Evolutionary conservation across 306 rosid species (phyloP), one percentile per base, ranked within the genome.

Genomic region (Trifolium dubium): DNA sequence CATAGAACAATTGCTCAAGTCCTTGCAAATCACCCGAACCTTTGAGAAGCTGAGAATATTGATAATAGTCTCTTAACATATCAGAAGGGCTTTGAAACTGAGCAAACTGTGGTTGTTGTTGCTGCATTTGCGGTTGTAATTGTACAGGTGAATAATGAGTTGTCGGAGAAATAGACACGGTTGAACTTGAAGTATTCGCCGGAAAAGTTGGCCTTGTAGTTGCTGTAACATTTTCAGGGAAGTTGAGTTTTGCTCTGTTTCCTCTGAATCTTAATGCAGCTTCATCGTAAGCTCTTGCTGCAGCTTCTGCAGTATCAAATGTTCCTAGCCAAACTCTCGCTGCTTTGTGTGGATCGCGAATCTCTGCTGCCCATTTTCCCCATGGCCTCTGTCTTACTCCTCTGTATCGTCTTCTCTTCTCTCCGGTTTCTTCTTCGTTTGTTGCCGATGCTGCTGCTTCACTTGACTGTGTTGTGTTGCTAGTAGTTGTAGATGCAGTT

Each of bases 331-430:
- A 94, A 8, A 94, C 98, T 47, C 98, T 82, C 0, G 98, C 96
- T 5, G 98, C 98, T 83, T 89, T 94, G 74, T 91, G 96, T 0
- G 98, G 98, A 50, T 94, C 98, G 0, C 98, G 92, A 64, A 94
- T 94, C 72, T 94, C 98, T 2, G 98, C 98, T 12, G 98, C 98
- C 98, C 98, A 94, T 77, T 94, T 94, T 0, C 98, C 98, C 98
- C 98, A 94, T 0, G 98, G 98, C 18, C 98, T 82, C 85, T 91
- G 97, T 64, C 98, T 84, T 51, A 94, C 98, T 72, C 98, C 98
- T 77, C 98, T 85, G 83, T 89, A 94, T 78, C 89, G 83, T 49
- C 96, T 83, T 46, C 87, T 83, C 43, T 80, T 83, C 74, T 93
- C 98, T 0, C 87, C 89, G 1, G 78, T 77, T 49, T 85, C 96